Percentiles rank a stretch among this genome's conserved stretches.
Conservation (phyloP, 495 filamentous ascomycete genomes). For the Aspergillus bertholletiae region DNA sequence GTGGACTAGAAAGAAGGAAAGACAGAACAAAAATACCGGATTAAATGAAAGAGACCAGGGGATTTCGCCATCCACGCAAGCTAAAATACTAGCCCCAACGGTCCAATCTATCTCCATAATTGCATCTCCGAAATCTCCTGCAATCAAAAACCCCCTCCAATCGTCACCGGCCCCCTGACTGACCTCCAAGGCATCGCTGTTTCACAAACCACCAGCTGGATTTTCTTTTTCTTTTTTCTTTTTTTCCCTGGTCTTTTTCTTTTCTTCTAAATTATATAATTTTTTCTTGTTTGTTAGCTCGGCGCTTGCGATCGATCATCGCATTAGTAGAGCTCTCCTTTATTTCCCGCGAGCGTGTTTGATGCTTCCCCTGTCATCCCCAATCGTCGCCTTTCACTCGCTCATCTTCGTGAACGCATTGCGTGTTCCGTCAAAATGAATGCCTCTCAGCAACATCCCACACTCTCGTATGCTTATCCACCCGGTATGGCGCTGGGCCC, state of each 20-base stretch:
- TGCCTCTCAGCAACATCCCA: conserved; percentile 32
- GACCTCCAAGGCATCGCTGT: conserved; percentile 22
- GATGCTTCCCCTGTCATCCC: conserved; percentile 5
- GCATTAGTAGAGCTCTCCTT: background rate
- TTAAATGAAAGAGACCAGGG: too few relatives aligned
- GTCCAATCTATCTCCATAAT: background rate
- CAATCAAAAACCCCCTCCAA: conserved; percentile 13
- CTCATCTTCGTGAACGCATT: conserved; percentile 19
- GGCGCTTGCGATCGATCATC: background rate
- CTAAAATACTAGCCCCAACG: background rate
- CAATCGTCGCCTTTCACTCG: conserved; percentile 11
- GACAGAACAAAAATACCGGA: background rate
- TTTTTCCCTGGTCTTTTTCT: too few relatives aligned
- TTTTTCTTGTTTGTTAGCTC: background rate
- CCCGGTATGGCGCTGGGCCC: conserved; percentile 36
- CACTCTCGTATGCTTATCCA: conserved; percentile 29
- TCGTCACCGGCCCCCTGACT: conserved; percentile 10
- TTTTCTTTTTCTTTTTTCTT: too few relatives aligned
- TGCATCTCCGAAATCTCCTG: conserved; percentile 4
- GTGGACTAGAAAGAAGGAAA: background rate
- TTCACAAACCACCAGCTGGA: conserved; percentile 10
- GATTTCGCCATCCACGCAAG: too few relatives aligned
- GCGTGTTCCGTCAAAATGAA: conserved; percentile 29
- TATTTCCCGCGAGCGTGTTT: conserved; percentile 10
- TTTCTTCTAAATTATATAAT: background rate